Evolutionary conservation across 345 rosid species (phyloP).

Genomic region (Aquilaria sinensis): DNA sequence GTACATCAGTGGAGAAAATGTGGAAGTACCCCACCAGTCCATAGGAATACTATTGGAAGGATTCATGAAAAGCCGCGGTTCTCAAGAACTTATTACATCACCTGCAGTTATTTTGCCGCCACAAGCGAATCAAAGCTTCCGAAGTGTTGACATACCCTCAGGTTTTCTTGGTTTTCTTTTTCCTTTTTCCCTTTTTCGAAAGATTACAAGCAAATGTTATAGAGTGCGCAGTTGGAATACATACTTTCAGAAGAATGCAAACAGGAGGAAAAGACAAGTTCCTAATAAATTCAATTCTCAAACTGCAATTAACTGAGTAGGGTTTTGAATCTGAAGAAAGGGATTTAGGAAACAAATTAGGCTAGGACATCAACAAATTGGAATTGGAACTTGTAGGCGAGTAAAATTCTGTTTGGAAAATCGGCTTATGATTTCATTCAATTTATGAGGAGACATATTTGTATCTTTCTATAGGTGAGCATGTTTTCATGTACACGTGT

Average conservation of each 20-base stretch:
- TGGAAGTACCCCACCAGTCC: constrained; percentile 52
- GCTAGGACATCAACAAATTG: too few relatives aligned
- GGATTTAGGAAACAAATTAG: not conserved
- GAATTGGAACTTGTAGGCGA: too few relatives aligned
- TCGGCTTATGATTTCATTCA: too few relatives aligned
- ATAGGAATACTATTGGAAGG: constrained; percentile 84
- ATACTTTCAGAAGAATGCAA: not conserved
- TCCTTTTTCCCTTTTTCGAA: too few relatives aligned
- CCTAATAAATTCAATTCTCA: not conserved
- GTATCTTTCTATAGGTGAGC: too few relatives aligned
- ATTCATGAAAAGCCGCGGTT: constrained; percentile 47
- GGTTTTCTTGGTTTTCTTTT: too few relatives aligned
- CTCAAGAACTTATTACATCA: constrained; percentile 46
- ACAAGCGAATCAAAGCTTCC: constrained; percentile 47
- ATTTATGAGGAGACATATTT: too few relatives aligned
- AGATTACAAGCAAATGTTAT: not conserved
- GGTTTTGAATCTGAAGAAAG: not conserved
- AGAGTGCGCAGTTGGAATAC: not conserved
- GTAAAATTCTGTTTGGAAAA: too few relatives aligned
- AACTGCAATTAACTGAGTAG: not conserved
- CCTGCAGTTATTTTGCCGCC: constrained; percentile 60
- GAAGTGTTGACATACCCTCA: constrained; percentile 26
- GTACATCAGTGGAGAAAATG: constrained; percentile 61
- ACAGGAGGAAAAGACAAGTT: too few relatives aligned
- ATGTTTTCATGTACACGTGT: not conserved